phyloP scores from a whole-genome alignment of 2,329 filamentous ascomycete genomes.

The Rugonectria rugulosa region DNA sequence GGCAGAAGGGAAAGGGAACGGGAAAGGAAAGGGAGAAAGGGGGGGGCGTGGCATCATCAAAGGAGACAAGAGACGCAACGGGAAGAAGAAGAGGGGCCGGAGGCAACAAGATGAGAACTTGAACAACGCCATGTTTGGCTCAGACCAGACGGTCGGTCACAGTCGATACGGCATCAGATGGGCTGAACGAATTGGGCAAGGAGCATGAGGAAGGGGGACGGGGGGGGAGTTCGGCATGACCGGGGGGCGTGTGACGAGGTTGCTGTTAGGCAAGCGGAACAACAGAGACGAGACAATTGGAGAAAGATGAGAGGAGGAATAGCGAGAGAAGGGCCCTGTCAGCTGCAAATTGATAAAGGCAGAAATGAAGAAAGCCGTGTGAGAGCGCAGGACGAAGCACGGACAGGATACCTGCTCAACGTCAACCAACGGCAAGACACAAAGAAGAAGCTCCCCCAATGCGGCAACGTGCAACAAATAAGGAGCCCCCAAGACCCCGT shows the following conservation, averaged over 20 bases:
- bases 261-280: slow-evolving; percentile 5
- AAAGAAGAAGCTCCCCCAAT: slow-evolving; percentile 23
- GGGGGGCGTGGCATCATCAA: slow-evolving; percentile 11
- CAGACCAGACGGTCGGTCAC: slow-evolving; percentile 20
- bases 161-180: slow-evolving; percentile 24
- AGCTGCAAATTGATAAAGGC: slow-evolving; percentile 17
- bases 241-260: slow-evolving; percentile 1
- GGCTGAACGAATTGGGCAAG: slow-evolving; percentile 15
- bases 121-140: slow-evolving; percentile 19
- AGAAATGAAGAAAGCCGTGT: slow-evolving; percentile 19
- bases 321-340: slow-evolving; percentile 20
- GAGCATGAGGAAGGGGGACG: slow-evolving; percentile 2
- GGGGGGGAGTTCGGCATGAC: neutral
- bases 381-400: slow-evolving; percentile 12
- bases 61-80: slow-evolving; percentile 9
- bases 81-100: slow-evolving; percentile 3
- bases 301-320: slow-evolving; percentile 25
- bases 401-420: slow-evolving; percentile 15
- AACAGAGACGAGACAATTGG: slow-evolving; percentile 10
- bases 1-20: slow-evolving; percentile 9
- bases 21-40: slow-evolving; percentile 1
- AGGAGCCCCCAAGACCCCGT: too few relatives aligned
- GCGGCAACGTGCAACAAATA: slow-evolving; percentile 35
- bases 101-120: slow-evolving; percentile 1
- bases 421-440: slow-evolving; percentile 4